Evolutionary conservation across 495 filamentous ascomycete genomes (phyloP).

Genomic region (Hypoxylon fragiforme): DNA sequence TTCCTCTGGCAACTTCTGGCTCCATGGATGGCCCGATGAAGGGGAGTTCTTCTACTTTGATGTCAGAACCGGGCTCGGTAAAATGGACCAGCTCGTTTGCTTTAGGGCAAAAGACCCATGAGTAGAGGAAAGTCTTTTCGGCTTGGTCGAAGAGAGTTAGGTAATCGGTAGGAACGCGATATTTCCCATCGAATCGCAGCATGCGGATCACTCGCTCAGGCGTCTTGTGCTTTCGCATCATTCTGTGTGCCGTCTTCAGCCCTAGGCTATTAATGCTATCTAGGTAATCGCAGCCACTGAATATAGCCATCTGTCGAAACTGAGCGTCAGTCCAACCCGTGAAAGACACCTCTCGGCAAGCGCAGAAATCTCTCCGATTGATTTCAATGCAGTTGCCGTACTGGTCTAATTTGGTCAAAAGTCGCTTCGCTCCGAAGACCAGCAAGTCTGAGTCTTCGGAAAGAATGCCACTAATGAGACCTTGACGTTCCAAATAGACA

Average conservation of each 20-base stretch:
- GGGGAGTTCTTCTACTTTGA: constrained; percentile 66
- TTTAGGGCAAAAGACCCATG: constrained; percentile 87
- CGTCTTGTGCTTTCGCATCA: constrained; percentile 85
- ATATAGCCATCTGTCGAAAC: constrained; percentile 92
- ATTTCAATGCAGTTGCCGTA: constrained; percentile 93
- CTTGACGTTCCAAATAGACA: constrained; percentile 86
- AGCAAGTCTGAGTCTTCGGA: constrained; percentile 97
- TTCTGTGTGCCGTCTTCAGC: constrained; percentile 87
- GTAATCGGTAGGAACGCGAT: constrained; percentile 76
- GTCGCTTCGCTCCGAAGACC: constrained; percentile 87
- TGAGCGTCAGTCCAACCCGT: constrained; percentile 90
- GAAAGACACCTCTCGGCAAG: constrained; percentile 83
- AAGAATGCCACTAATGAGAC: constrained; percentile 81
- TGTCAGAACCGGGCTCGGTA: constrained; percentile 60
- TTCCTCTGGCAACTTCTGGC: constrained; percentile 66
- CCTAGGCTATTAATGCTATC: constrained; percentile 81
- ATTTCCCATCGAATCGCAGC: constrained; percentile 85
- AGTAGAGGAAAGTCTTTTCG: constrained; percentile 89
- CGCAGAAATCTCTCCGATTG: constrained; percentile 81
- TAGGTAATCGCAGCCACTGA: constrained; percentile 98
- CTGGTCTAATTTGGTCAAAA: constrained; percentile 93
- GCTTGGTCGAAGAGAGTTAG: constrained; percentile 77
- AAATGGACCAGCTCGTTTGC: constrained; percentile 70
- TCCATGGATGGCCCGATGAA: constrained; percentile 79
- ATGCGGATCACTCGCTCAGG: constrained; percentile 80